These are phyloP conservation scores for Neonectria ditissima DNA, from an alignment of 2,329 filamentous ascomycete species.

Conservation along the genomic window DNA sequence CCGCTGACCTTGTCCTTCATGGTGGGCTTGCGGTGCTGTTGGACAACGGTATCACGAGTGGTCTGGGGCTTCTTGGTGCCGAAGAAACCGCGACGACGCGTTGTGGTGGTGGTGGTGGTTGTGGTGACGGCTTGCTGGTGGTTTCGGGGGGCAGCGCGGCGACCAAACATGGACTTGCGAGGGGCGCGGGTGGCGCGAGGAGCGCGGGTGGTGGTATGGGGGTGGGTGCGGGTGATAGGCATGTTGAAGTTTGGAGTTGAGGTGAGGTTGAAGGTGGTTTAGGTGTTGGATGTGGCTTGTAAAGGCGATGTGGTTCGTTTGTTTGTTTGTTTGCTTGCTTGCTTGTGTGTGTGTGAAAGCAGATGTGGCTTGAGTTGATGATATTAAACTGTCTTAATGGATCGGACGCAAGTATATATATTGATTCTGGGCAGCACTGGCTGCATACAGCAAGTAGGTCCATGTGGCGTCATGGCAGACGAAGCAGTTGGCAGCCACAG, in stretches of 20 bases:
- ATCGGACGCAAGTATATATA: slow-evolving; percentile 20
- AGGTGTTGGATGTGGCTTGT: no score
- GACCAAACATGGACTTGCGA: slow-evolving; percentile 44
- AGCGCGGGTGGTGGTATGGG: slow-evolving; percentile 36
- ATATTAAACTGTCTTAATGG: not conserved
- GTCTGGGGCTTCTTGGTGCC: slow-evolving; percentile 48
- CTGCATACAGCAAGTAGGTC: no score
- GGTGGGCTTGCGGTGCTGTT: slow-evolving; percentile 75
- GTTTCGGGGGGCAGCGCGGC: slow-evolving; percentile 41
- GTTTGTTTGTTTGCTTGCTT: slow-evolving; percentile 4
- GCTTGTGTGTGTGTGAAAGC: not conserved
- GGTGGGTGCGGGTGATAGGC: slow-evolving; percentile 47
- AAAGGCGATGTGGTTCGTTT: no score
- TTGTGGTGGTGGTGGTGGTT: slow-evolving; percentile 56
- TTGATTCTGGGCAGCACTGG: not conserved
- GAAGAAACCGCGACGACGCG: slow-evolving; percentile 57
- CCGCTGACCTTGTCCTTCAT: slow-evolving; percentile 84
- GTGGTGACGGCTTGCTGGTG: slow-evolving; percentile 48
- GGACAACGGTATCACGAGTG: slow-evolving; percentile 60
- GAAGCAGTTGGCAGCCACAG: not conserved
- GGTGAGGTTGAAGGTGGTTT: slow-evolving; percentile 3
- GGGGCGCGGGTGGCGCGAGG: slow-evolving; percentile 10
- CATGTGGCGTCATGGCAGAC: not conserved
- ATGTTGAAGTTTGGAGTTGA: slow-evolving; percentile 41
- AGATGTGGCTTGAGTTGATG: not conserved